Evolutionary conservation across 129 eudicot genomes (phyloP), one percentile per base, ranked within the genome.

Genomic region (Tanacetum coccineum): DNA sequence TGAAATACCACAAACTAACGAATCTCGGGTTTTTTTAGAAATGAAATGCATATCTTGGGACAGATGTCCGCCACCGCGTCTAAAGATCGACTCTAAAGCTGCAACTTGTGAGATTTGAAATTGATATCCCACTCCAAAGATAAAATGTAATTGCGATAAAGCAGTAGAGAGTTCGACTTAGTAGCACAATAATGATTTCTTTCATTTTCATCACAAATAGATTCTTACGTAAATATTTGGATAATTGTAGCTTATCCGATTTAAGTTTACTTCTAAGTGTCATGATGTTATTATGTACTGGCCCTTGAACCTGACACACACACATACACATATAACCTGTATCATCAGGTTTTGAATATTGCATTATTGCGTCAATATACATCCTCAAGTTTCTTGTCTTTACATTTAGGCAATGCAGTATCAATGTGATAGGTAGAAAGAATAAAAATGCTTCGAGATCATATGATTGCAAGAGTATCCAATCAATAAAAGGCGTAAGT

Each of bases 301-400:
- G 42, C 39, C 39, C 39, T 30, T 30, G 4, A 30, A 30, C 39
- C 39, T 47, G 15, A 12, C 18, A 49, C 19, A 46, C 13, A 49
- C 18, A 13, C 15, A 50, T 6, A 50, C 5, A 50, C 9, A 50
- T 6, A 15, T 14, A 55, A 55, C 22, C 21, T 17, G 10, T 32
- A 73, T 63, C 36, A 51, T 63, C 30, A 73, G 36, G 71, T 45
- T 73, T 54, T 64, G 65, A 73, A 64, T 63, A 44, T 55, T 17
- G 21, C 55, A 18, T 73, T 63, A 63, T n/a, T n/a, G n/a, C n/a
- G n/a, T n/a, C n/a, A n/a, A n/a, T 47, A n/a, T 64, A 11, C 18
- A 9, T 53, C 47, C 48, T 64, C 19, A 13, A 13, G 2, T 64
- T 64, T 52, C 62, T 50, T 62, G 50, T 53, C 3, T 62, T 10